Evolutionary conservation across 2,329 filamentous ascomycete species (phyloP).

Genomic region (Cadophora sp.): DNA sequence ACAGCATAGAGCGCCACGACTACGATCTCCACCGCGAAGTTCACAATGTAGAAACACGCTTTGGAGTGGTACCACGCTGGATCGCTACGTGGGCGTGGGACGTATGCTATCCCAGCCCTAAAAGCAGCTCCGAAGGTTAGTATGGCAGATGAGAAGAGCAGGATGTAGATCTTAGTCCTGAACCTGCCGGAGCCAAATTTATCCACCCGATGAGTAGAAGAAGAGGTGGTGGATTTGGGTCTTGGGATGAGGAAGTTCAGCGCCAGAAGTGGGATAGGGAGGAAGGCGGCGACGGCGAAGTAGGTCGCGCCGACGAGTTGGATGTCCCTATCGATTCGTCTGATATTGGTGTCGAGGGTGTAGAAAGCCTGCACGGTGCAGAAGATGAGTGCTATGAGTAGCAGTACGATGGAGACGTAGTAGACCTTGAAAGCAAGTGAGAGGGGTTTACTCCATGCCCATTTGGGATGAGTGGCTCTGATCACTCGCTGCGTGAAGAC

Average conservation of each 20-base stretch:
- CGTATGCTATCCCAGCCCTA: constrained; percentile 59
- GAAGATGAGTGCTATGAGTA: constrained; percentile 71
- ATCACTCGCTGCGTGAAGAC: constrained; percentile 79
- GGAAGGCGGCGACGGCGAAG: constrained; percentile 69
- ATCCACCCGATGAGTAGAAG: constrained; percentile 50
- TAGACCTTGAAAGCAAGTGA: constrained; percentile 61
- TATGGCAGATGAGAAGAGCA: constrained; percentile 64
- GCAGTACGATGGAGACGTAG: constrained; percentile 62
- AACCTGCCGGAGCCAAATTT: constrained; percentile 73
- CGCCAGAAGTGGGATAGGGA: constrained; percentile 66
- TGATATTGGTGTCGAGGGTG: constrained; percentile 61
- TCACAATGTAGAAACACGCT: constrained; percentile 80
- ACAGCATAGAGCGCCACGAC: constrained; percentile 72
- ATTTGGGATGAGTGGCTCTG: constrained; percentile 71
- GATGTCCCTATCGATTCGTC: constrained; percentile 63
- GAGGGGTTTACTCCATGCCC: constrained; percentile 71
- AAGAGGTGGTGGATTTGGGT: constrained; percentile 30
- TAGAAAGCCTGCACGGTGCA: constrained; percentile 70
- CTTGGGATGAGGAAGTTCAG: constrained; percentile 56
- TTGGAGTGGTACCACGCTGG: constrained; percentile 76
- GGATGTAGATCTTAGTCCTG: constrained; percentile 68
- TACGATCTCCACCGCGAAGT: constrained; percentile 76
- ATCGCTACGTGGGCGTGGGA: constrained; percentile 53
- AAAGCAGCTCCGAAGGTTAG: constrained; percentile 75
- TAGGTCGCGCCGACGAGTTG: constrained; percentile 68